Evolutionary conservation across 345 rosid genomes (phyloP).

Genomic region (Gynandropsis gynandra): DNA sequence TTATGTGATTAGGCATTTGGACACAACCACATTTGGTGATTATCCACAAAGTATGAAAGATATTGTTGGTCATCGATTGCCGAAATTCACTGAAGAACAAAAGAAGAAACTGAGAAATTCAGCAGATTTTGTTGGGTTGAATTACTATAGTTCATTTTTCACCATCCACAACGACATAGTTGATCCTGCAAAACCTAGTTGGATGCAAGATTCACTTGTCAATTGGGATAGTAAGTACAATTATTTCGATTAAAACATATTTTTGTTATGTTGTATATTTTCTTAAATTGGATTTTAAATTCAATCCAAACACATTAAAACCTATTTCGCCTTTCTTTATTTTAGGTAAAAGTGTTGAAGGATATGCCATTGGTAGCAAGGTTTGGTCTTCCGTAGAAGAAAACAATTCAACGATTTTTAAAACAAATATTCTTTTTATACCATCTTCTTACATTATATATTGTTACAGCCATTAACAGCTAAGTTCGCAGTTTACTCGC

Average conservation of each 20-base stretch:
- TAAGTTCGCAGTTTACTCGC: conserved; percentile 7
- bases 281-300: background rate
- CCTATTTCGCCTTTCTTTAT: background rate
- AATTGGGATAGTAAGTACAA: conserved; percentile 23
- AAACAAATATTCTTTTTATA: background rate
- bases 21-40: conserved; percentile 33
- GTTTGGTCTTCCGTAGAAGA: conserved; percentile 14
- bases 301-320: background rate
- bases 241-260: background rate
- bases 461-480: conserved; percentile 20
- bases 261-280: too few species aligned
- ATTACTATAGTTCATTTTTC: conserved; percentile 36
- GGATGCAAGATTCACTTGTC: conserved; percentile 27
- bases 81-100: conserved; percentile 28
- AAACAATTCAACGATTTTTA: too few species aligned
- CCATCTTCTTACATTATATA: background rate
- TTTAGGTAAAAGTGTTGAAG: conserved; percentile 11
- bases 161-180: conserved; percentile 9
- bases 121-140: conserved; percentile 36
- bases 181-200: conserved; percentile 22
- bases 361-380: conserved; percentile 17
- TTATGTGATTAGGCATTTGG: conserved; percentile 25
- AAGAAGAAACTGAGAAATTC: conserved; percentile 31
- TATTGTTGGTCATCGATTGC: conserved; percentile 36
- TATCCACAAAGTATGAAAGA: conserved; percentile 36